Evolutionary conservation across 169 alveolate genomes (phyloP).

Genomic region (Cryptosporidium sp.): DNA sequence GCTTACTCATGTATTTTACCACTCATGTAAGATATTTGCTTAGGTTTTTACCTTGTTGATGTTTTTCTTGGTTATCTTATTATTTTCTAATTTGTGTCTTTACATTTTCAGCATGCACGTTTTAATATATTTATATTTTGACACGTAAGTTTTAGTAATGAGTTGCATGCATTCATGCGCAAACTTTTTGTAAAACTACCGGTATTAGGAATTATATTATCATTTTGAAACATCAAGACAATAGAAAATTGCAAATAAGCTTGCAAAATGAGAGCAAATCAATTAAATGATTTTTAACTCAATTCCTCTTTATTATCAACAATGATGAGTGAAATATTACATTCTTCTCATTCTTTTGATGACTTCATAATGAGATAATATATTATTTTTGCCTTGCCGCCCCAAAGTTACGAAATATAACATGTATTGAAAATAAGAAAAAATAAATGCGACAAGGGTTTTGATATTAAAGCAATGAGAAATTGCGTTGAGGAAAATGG

Average conservation of each 20-base stretch:
- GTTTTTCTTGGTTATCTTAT: too few species aligned
- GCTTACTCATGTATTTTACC: too few species aligned
- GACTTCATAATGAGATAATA: not conserved
- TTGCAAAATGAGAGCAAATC: not conserved
- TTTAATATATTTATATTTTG: not conserved
- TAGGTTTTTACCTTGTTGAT: not conserved
- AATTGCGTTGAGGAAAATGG: slow-evolving; percentile 1
- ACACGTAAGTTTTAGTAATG: not conserved
- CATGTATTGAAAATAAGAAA: slow-evolving; percentile 18
- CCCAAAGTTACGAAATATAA: not conserved
- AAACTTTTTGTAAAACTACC: not conserved
- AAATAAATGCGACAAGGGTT: slow-evolving; percentile 16
- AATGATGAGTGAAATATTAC: not conserved
- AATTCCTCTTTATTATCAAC: not conserved
- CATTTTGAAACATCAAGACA: not conserved
- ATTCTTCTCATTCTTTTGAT: not conserved
- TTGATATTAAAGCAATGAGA: slow-evolving; percentile 8
- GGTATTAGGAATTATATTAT: not conserved
- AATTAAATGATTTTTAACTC: too few species aligned
- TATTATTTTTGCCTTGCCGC: not conserved
- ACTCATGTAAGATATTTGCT: too few species aligned
- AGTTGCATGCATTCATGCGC: not conserved
- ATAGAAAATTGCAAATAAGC: not conserved
- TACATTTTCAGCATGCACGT: not conserved
- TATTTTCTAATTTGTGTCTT: too few species aligned